Conservation (phyloP, 2,329 filamentous ascomycete genomes). For the Venturiaceae sp. region DNA sequence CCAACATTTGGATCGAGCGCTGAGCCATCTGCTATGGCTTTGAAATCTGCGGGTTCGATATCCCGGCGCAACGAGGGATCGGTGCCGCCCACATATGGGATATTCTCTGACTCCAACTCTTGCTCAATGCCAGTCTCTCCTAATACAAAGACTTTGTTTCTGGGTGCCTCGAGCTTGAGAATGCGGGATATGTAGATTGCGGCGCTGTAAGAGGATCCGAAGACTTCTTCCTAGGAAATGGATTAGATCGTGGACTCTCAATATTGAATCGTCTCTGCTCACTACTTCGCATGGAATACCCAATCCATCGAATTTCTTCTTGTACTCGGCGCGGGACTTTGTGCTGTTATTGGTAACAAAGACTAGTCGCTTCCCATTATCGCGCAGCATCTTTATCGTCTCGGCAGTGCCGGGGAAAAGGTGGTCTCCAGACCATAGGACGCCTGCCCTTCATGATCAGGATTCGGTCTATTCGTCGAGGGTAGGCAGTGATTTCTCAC, state of each 20-base stretch:
- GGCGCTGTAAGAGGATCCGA: constrained; percentile 89
- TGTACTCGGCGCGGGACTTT: constrained; percentile 86
- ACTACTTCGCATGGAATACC: constrained; percentile 67
- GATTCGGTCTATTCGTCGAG: background rate
- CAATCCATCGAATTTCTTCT: constrained; percentile 75
- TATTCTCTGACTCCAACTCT: constrained; percentile 70
- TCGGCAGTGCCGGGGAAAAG: constrained; percentile 78
- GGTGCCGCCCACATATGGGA: constrained; percentile 78
- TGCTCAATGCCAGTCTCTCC: constrained; percentile 87
- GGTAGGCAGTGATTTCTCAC: constrained; percentile 40
- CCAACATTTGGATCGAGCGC: constrained; percentile 83
- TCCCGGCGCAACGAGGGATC: constrained; percentile 70
- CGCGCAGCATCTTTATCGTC: constrained; percentile 72
- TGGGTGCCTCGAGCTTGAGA: constrained; percentile 64
- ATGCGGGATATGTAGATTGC: constrained; percentile 95
- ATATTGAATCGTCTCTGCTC: constrained; percentile 13
- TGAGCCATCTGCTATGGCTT: constrained; percentile 59
- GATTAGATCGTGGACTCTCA: background rate
- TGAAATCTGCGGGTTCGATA: constrained; percentile 72
- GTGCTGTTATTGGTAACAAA: constrained; percentile 99
- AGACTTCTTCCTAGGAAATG: constrained; percentile 69
- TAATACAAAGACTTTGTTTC: constrained; percentile 89
- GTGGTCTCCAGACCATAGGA: constrained; percentile 92
- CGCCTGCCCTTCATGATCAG: constrained; percentile 52
- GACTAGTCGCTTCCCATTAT: constrained; percentile 79